Evolutionary conservation across 164 flowering plant genomes (phyloP), one percentile per base, ranked within the genome.

Genomic region (Chloranthus sessilifolius): DNA sequence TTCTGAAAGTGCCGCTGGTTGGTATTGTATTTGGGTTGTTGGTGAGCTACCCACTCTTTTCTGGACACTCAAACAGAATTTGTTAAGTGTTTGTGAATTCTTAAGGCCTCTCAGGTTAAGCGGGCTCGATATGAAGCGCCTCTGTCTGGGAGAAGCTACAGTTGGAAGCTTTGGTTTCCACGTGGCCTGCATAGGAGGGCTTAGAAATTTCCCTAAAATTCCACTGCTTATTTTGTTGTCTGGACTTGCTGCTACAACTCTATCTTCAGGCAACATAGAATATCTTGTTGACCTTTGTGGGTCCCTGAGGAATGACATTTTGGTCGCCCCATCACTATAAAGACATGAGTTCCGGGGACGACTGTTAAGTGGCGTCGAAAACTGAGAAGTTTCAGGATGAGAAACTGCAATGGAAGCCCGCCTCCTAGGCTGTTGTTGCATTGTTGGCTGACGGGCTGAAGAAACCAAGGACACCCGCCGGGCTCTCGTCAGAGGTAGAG

Each of bases 101-200:
- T 66, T 75, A 66, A 67, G 31, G 23, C 68, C 65, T 61, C 60
- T 77, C 36, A 60, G 42, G 70, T 68, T 82, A 36, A 86, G 69
- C 0, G 95, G 97, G 62, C 97, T 86, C 92, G 88, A 80, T 2
- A 82, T 73, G n/a, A 80, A 28, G 11, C 71, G 53, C 44, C 76
- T 77, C 62, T 63, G 65, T 40, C 78, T 83, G 50, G 84, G 45
- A 5, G 91, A 86, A 29, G 84, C 59, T 25, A 78, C 83, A 0
- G 85, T 73, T 12, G 87, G 79, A 48, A 75, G 79, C 71, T 57
- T 86, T 5, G 80, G 78, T 58, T 52, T 78, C 81, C 80, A 75
- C 6, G 88, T 76, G 1, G 36, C 56, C 55, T 66, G 78, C 2
- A 56, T 25, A 7, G 75, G 72, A 16, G 85, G 86, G 48, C 90